phyloP scores from a whole-genome alignment of 2,329 filamentous ascomycete species.

The Ilyonectria sp. region DNA sequence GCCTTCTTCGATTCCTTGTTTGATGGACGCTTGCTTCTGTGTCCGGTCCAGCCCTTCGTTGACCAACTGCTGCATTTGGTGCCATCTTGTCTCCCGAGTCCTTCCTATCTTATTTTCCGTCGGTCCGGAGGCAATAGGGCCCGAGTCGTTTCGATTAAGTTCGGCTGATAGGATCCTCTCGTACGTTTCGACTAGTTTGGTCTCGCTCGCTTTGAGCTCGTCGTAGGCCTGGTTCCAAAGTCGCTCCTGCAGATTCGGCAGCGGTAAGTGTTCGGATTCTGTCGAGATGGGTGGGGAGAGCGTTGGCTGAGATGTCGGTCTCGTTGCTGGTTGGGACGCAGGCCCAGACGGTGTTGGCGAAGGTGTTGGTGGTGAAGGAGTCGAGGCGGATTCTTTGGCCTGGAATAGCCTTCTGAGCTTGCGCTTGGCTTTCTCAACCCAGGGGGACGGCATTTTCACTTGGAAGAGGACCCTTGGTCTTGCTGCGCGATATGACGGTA shows the following conservation, averaged over 20 bases:
- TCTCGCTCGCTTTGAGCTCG: conserved; percentile 31
- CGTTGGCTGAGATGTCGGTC: not conserved
- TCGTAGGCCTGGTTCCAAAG: conserved; percentile 45
- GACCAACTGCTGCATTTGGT: conserved; percentile 28
- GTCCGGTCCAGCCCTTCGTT: conserved; percentile 19
- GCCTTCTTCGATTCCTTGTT: conserved; percentile 7
- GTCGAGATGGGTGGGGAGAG: too few relatives aligned
- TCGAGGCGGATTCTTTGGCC: too few relatives aligned
- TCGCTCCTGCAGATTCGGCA: not conserved
- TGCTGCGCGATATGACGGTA: too few relatives aligned
- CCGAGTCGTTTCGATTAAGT: conserved; percentile 18
- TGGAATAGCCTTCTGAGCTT: too few relatives aligned
- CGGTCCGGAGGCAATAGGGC: not conserved
- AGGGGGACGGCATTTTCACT: too few relatives aligned
- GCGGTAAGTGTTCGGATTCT: not conserved
- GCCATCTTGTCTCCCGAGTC: conserved; percentile 1
- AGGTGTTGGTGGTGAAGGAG: too few relatives aligned
- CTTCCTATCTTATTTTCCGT: conserved; percentile 3
- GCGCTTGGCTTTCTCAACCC: too few relatives aligned
- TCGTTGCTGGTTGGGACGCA: too few relatives aligned
- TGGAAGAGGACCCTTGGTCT: too few relatives aligned
- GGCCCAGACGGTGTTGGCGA: too few relatives aligned
- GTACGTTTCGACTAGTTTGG: conserved; percentile 22
- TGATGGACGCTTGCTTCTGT: conserved; percentile 3
- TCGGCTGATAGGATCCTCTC: conserved; percentile 28